Evolutionary conservation across 495 filamentous ascomycete genomes (phyloP).

Genomic region (Podospora pseudoanserina): DNA sequence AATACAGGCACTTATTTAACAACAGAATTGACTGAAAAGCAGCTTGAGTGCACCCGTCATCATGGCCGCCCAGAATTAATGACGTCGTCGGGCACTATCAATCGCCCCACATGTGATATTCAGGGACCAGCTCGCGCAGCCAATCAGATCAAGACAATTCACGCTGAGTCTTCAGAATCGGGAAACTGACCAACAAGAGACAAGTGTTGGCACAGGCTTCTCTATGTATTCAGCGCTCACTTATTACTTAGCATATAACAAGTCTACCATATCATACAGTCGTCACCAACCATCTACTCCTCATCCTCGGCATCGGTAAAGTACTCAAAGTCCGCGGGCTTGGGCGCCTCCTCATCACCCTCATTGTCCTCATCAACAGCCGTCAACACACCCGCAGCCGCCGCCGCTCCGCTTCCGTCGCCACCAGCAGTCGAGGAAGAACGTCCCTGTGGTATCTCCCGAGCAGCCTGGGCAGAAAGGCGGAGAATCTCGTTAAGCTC

Average conservation of each 20-base stretch:
- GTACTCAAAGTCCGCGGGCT: conserved; percentile 83
- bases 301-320: conserved; percentile 69
- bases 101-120: not conserved
- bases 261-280: not conserved
- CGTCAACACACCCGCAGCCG: conserved; percentile 75
- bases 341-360: conserved; percentile 73
- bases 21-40: not conserved
- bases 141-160: not conserved
- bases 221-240: not conserved
- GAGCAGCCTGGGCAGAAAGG: conserved; percentile 15
- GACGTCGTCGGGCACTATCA: conserved; percentile 7
- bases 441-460: conserved; percentile 14
- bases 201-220: too few relatives aligned
- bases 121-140: not conserved
- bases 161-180: not conserved
- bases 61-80: conserved; percentile 1
- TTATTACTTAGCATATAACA: not conserved
- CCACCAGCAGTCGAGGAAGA: conserved; percentile 8
- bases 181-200: not conserved
- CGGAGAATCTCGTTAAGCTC: conserved; percentile 7
- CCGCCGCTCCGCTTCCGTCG: conserved; percentile 56
- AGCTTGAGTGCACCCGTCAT: not conserved
- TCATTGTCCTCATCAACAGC: conserved; percentile 84
- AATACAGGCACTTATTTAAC: too few relatives aligned
- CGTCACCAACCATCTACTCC: conserved; percentile 23